Conservation (phyloP, 1,139 yeast genomes). For the Hansenula lynferdii region DNA sequence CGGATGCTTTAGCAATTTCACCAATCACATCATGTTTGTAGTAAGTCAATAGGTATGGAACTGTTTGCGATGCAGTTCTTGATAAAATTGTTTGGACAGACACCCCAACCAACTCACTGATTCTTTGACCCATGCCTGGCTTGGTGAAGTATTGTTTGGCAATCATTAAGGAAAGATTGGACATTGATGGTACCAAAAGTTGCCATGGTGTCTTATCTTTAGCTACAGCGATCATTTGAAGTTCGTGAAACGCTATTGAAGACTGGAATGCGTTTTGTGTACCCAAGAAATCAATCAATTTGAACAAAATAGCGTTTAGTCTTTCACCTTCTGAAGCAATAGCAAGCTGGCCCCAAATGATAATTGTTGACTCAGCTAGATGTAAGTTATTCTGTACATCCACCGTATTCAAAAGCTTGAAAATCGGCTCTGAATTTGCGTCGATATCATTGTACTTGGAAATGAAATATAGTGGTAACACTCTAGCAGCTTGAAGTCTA, state of each 20-base stretch:
- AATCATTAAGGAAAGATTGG: slow-evolving; percentile 63
- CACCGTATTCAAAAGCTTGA: slow-evolving; percentile 11
- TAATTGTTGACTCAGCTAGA: slow-evolving; percentile 58
- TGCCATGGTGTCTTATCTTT: slow-evolving; percentile 40
- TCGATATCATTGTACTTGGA: slow-evolving; percentile 14
- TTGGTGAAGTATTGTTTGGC: slow-evolving; percentile 47
- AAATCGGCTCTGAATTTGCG: slow-evolving; percentile 10
- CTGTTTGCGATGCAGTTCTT: slow-evolving; percentile 67
- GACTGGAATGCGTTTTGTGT: slow-evolving; percentile 57
- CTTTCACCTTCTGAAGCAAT: slow-evolving; percentile 56
- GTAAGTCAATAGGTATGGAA: slow-evolving; percentile 70
- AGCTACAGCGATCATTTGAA: slow-evolving; percentile 40
- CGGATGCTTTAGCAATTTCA: slow-evolving; percentile 41
- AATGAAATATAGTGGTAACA: slow-evolving; percentile 23
- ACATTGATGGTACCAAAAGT: slow-evolving; percentile 72
- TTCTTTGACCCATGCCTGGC: slow-evolving; percentile 49
- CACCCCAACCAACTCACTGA: slow-evolving; percentile 64
- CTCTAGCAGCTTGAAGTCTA: slow-evolving; percentile 39
- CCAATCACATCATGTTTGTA: slow-evolving; percentile 59
- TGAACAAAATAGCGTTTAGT: slow-evolving; percentile 54
- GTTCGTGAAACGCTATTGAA: slow-evolving; percentile 56
- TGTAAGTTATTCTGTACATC: slow-evolving; percentile 22
- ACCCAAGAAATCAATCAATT: slow-evolving; percentile 55
- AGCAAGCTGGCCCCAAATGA: slow-evolving; percentile 59
- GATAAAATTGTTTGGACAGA: slow-evolving; percentile 56